Conservation (phyloP, 352 stramenopile genomes). For the Globisporangium emineosum region DNA sequence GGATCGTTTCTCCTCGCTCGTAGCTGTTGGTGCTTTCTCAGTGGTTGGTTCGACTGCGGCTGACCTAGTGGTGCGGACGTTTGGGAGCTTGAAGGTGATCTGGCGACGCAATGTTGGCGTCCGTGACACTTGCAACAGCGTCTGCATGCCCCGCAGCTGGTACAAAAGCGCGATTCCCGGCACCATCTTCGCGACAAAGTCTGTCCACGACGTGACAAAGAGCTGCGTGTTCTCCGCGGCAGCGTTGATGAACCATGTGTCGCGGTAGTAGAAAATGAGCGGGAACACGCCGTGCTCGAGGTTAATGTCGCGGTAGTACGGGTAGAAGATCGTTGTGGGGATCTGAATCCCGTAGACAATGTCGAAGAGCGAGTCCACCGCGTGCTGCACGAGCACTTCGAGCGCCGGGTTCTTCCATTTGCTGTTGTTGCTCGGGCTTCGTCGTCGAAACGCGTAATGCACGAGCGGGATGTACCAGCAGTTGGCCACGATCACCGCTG, state of each 20-base stretch:
- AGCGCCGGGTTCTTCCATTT: conserved; percentile 4
- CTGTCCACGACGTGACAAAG: conserved; percentile 17
- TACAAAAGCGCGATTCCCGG: conserved; percentile 13
- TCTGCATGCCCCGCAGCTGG: conserved; percentile 12
- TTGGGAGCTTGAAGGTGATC: conserved; percentile 13
- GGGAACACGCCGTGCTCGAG: background rate
- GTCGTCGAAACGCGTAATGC: conserved; percentile 8
- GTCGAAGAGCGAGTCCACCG: conserved; percentile 17
- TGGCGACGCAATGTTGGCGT: background rate
- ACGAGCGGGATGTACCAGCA: conserved; percentile 23
- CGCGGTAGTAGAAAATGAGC: conserved; percentile 6
- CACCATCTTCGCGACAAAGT: conserved; percentile 17
- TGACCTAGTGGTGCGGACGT: background rate
- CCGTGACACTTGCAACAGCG: conserved; percentile 9
- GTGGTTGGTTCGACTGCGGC: background rate
- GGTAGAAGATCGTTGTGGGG: conserved; percentile 6
- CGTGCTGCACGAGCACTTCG: conserved; percentile 15
- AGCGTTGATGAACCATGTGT: conserved; percentile 13
- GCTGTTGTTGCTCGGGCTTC: background rate
- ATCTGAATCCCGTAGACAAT: conserved; percentile 20
- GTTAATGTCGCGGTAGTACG: conserved; percentile 6
- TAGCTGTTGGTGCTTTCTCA: background rate
- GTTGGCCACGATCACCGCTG: conserved; percentile 14
- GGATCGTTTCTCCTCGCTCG: background rate
- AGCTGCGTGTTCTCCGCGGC: conserved; percentile 11